Base-by-base conservation (phyloP, 1,284 basidiomycete species). In the Leccinum laetum region DNA sequence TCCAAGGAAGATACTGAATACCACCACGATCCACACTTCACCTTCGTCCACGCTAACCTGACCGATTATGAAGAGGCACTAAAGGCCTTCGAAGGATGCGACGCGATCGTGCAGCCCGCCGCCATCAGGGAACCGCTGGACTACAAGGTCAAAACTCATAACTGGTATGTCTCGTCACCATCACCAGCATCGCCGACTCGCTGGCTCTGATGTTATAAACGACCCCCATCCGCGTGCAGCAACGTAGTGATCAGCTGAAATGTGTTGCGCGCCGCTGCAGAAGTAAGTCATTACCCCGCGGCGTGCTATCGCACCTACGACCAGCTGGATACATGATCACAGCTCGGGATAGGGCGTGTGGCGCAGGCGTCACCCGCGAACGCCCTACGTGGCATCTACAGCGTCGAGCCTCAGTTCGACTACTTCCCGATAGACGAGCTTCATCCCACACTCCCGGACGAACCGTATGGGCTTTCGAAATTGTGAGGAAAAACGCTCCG, bases 381-480 rank as follows among this genome's bases (percentile, higher is more conserved):
- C 71, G 87, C 90, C 63, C 72, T 88, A 35, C 79, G 80, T 59
- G 79, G 87, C 74, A 79, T 84, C 37, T 92, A 80, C 75, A 85
- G 84, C 69, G 67, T 79, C 60, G 64, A 79, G 58, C 82, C 81
- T 8, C 77, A 79, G 16, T 84, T 90, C 68, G 79, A 87, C 61
- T 92, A 91, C 73, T 86, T 93, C 70, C 91, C 90, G 0, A 80
- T 92, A 44, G 90, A 92, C 73, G 90, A 93, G 74, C 75, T 80
- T 41, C 90, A 93, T 72, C 86, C 88, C 1, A 84, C 83, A 66
- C 79, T 83, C 46, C 88, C 90, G 3, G 90, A 93, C 69, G 90
- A 92, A 71, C 89, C 89, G 0, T 93, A 93, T 69, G 90, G 89
- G 3, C 79, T 92, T 24, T 90, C 88, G 62, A 92, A 92, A 81